Base-by-base conservation (phyloP, 164 flowering plant genomes). In the Aristolochia contorta region DNA sequence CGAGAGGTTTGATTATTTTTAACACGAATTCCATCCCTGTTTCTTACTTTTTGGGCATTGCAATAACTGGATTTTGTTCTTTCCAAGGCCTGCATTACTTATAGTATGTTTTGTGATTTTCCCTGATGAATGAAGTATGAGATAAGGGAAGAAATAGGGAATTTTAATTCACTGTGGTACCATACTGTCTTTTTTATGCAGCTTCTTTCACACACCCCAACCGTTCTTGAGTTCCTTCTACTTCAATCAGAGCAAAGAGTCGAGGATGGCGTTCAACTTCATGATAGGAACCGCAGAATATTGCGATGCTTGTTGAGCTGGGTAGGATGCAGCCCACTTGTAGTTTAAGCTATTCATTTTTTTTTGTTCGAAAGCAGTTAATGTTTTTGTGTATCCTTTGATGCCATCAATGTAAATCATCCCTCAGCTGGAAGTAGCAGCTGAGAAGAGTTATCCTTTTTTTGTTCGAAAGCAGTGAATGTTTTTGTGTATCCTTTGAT, bases 231-330 rank as follows among this genome's bases (percentile, higher is more conserved):
- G 64, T 92, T 92, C 73, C 69, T 92, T 16, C 74, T 77, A 67
- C 86, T 79, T 68, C 89, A 87, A 62, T 79, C 87, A 19, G 84
- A 85, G 76, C 77, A 78, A 69, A 63, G 68, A 21, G 60, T 69
- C 69, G 84, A 74, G 63, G 74, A 75, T 73, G 75, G 65, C 49
- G 37, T 69, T 52, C 81, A 74, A 61, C 79, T 68, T 15, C 83
- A 76, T 67, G 90, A 82, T 58, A 81, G 71, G 70, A 83, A 78
- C 66, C 75, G 85, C 58, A 89, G 85, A 70, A 78, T 89, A 63
- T 63, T 92, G 69, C 87, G 98, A 25, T 92, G 98, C 72, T 75
- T 92, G 68, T 74, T 92, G 64, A 92, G 98, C 62, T 92, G 98
- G 98, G 98, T 92, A 76, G 76, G 89, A 57, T 25, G 0, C 59